Percentiles rank a stretch among this genome's conserved stretches.
Conservation (phyloP, 495 filamentous ascomycete genomes). For the Penicillium subrubescens region DNA sequence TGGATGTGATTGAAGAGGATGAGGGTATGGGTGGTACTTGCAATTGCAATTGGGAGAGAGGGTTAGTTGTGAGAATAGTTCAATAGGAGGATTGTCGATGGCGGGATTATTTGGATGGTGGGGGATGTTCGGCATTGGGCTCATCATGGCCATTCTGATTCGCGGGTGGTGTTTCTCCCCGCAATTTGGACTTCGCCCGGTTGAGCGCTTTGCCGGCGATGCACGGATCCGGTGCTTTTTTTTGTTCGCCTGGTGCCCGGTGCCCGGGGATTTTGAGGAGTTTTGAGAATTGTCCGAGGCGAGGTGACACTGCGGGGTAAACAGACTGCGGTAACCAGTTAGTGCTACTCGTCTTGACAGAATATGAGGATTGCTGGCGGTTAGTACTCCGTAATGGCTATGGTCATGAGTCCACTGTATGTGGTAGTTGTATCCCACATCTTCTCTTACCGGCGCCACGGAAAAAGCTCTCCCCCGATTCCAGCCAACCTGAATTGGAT, state of each 20-base stretch:
- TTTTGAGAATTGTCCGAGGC: neutral
- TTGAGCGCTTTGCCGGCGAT: constrained; percentile 27
- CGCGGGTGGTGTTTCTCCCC: constrained; percentile 10
- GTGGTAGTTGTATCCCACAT: no score
- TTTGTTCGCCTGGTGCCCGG: neutral
- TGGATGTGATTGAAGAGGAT: neutral
- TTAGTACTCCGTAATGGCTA: neutral
- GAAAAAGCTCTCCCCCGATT: neutral
- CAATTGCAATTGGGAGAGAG: neutral
- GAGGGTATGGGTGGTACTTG: neutral
- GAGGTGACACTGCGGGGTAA: neutral
- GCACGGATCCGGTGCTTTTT: neutral
- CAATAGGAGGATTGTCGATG: neutral
- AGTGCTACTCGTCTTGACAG: no score
- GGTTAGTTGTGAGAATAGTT: neutral
- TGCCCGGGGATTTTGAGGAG: no score
- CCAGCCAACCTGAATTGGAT: neutral
- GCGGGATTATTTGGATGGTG: neutral
- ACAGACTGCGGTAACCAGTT: neutral
- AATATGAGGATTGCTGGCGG: no score
- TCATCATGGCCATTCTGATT: neutral
- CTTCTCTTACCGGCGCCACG: neutral
- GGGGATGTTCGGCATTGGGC: neutral
- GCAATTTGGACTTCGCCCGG: constrained; percentile 22
- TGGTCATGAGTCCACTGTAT: neutral